phyloP scores from a whole-genome alignment of 345 rosid species.

The Cardiospermum halicacabum region DNA sequence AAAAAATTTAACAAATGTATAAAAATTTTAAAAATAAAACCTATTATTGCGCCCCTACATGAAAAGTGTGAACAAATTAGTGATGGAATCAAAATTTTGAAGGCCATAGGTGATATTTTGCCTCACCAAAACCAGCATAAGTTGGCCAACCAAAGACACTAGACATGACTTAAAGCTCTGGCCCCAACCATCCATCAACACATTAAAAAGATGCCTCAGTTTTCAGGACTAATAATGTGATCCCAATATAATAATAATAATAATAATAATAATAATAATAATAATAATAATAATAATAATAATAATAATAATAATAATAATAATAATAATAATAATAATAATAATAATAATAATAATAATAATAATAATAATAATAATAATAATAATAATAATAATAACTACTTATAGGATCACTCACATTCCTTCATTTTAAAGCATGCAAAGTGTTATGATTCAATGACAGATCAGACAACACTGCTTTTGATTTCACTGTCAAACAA shows the following conservation, averaged over 20 bases:
- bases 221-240: background rate
- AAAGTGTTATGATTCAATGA: background rate
- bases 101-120: background rate
- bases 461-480: background rate
- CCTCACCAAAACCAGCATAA: slow-evolving; percentile 2
- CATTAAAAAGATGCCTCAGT: background rate
- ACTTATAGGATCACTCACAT: background rate
- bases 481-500: background rate
- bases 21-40: no score
- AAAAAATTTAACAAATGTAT: no score
- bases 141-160: background rate
- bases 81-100: background rate
- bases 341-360: no score
- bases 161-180: slow-evolving; percentile 2
- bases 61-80: background rate
- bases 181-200: background rate
- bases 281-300: no score
- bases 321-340: no score
- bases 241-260: no score
- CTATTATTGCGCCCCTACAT: background rate
- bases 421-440: background rate
- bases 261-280: no score
- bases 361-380: no score
- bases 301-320: no score
- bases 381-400: no score